Conservation (phyloP, 2,329 filamentous ascomycete species). For the Talaromyces rugulosus region DNA sequence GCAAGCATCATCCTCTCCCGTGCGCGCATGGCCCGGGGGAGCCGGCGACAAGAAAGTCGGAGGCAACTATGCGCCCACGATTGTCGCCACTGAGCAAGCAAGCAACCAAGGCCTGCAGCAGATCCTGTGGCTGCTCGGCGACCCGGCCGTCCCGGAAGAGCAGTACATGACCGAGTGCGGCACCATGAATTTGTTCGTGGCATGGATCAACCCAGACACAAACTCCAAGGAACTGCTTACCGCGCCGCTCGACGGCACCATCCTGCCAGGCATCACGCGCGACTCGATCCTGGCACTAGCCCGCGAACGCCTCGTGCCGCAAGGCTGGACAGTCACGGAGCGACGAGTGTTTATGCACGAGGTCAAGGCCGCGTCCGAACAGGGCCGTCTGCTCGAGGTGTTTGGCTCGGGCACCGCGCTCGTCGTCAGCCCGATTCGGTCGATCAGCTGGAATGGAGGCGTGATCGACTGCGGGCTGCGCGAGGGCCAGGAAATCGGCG, state of each 20-base stretch:
- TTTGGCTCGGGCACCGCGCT: slow-evolving; percentile 94
- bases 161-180: slow-evolving; percentile 96
- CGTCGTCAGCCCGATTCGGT: slow-evolving; percentile 84
- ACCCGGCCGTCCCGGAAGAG: slow-evolving; percentile 50
- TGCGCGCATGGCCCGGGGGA: slow-evolving; percentile 95
- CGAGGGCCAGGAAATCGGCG: slow-evolving; percentile 78
- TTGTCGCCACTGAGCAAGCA: slow-evolving; percentile 87
- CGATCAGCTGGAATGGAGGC: slow-evolving; percentile 82
- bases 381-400: slow-evolving; percentile 87
- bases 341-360: slow-evolving; percentile 90
- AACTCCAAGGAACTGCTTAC: slow-evolving; percentile 89
- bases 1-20: slow-evolving; percentile 92
- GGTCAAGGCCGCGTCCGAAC: slow-evolving; percentile 71
- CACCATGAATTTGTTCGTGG: slow-evolving; percentile 97
- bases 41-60: slow-evolving; percentile 98
- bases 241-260: slow-evolving; percentile 90
- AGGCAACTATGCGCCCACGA: slow-evolving; percentile 97
- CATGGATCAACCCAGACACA: slow-evolving; percentile 76
- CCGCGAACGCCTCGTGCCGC: slow-evolving; percentile 70
- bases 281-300: slow-evolving; percentile 88
- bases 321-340: slow-evolving; percentile 87
- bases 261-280: slow-evolving; percentile 88
- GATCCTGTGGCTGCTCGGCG: slow-evolving; percentile 95
- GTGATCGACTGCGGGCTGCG: slow-evolving; percentile 78
- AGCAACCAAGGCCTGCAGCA: slow-evolving; percentile 91